phyloP scores from a whole-genome alignment of 176 grass and related monocot genomes.

The Elymus sibiricus region DNA sequence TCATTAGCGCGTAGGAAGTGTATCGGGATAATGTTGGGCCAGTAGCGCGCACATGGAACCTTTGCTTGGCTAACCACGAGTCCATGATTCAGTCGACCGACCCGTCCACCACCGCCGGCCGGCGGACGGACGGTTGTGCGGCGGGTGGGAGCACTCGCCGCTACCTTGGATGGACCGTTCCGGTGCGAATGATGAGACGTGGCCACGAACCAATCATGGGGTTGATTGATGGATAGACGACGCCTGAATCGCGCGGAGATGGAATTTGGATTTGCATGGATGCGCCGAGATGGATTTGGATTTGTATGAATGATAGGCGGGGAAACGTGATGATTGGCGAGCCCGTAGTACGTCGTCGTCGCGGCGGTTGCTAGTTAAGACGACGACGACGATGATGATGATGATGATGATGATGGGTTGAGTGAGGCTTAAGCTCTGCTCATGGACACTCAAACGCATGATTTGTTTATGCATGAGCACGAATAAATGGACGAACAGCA shows the following conservation, averaged over 20 bases:
- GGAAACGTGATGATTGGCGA: background rate
- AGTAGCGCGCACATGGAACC: background rate
- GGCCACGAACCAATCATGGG: background rate
- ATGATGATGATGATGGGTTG: background rate
- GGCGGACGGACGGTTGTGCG: background rate
- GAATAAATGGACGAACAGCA: background rate
- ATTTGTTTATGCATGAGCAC: background rate
- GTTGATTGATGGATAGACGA: background rate
- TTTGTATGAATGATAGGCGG: background rate
- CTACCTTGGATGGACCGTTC: background rate
- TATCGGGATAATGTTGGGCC: background rate
- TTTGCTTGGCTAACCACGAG: slow-evolving; percentile 12
- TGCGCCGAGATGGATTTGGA: too few relatives aligned
- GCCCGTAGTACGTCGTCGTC: background rate
- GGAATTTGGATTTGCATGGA: too few relatives aligned
- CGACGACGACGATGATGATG: too few relatives aligned
- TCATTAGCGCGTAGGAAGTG: background rate
- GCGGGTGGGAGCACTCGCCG: background rate
- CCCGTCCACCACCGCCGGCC: background rate
- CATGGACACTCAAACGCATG: background rate
- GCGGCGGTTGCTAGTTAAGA: slow-evolving; percentile 30
- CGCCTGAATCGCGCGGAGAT: background rate
- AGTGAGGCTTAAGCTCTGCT: slow-evolving; percentile 32
- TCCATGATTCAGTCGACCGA: background rate
- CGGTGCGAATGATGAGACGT: slow-evolving; percentile 8